Conservation (phyloP, 2,329 filamentous ascomycete genomes). For the Dothideomycetes sp. region DNA sequence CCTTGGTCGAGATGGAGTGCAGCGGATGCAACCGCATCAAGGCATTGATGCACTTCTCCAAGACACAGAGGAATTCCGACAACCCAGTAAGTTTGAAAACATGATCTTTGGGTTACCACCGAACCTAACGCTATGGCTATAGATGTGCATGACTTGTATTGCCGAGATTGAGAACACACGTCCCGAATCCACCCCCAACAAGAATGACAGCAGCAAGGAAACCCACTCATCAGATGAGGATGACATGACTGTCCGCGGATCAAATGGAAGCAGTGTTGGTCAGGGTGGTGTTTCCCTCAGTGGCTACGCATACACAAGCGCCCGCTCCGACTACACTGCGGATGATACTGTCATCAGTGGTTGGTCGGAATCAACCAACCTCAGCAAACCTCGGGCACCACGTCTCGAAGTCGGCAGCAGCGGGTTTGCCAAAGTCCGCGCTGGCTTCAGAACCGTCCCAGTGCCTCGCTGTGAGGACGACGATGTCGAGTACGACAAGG, state of each 20-base stretch:
- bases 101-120: no score
- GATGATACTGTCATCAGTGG: no score
- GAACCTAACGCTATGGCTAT: no score
- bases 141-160: slow-evolving; percentile 4
- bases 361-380: neutral
- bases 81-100: neutral
- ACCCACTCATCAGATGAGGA: no score
- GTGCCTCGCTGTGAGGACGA: slow-evolving; percentile 43
- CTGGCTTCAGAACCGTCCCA: slow-evolving; percentile 58
- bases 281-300: no score
- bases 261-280: no score
- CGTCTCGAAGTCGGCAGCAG: neutral
- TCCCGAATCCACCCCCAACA: no score
- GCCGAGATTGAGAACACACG: neutral
- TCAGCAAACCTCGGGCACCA: neutral
- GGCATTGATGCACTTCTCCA: neutral
- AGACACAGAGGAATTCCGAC: neutral
- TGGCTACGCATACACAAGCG: no score
- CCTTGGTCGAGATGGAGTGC: neutral
- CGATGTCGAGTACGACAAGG: neutral
- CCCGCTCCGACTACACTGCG: no score
- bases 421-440: slow-evolving; percentile 26
- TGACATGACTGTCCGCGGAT: no score
- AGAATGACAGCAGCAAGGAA: no score
- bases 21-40: neutral